These are phyloP conservation scores for Ceratobasidium sp. DNA, from an alignment of 1,284 basidiomycete genomes.

Conservation along the genomic window DNA sequence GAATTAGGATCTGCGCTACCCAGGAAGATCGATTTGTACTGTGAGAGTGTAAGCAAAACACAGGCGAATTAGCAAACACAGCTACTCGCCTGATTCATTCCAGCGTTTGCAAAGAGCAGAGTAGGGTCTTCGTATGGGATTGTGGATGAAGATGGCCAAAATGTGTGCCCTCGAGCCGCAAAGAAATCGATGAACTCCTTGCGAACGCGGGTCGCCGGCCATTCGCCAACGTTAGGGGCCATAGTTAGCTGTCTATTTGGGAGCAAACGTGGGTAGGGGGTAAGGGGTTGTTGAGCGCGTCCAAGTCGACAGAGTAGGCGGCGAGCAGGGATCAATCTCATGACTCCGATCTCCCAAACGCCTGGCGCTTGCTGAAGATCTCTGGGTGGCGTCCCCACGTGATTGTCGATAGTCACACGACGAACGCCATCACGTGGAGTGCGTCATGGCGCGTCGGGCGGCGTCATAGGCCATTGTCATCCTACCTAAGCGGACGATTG, in stretches of 20 bases:
- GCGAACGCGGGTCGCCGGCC: conserved; percentile 76
- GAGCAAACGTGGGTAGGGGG: neutral
- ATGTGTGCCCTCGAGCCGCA: conserved; percentile 81
- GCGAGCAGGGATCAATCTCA: conserved; percentile 32
- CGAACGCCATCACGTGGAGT: neutral
- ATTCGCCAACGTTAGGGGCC: conserved; percentile 53
- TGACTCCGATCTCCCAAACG: conserved; percentile 40
- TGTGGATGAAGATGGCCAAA: conserved; percentile 92
- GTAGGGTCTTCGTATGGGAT: conserved; percentile 98
- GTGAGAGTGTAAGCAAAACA: conserved; percentile 31
- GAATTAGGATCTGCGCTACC: conserved; percentile 95
- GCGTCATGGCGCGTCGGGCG: neutral
- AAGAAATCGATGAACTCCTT: conserved; percentile 86
- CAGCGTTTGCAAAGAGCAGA: conserved; percentile 96
- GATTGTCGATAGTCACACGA: conserved; percentile 4
- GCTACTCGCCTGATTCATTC: conserved; percentile 85
- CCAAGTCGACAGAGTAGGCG: conserved; percentile 13
- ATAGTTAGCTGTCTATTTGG: neutral
- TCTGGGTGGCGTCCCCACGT: too few relatives aligned
- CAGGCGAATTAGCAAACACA: conserved; percentile 1
- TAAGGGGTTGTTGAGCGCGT: neutral
- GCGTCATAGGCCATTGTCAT: neutral
- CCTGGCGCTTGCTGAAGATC: neutral
- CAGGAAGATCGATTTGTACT: conserved; percentile 97
- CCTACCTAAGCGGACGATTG: too few relatives aligned